A percentile compares a stretch with the other conserved stretches of the same genome.
These are phyloP conservation scores for Aspergillus haitiensis DNA, from an alignment of 495 filamentous ascomycete genomes.

Conservation along the genomic window DNA sequence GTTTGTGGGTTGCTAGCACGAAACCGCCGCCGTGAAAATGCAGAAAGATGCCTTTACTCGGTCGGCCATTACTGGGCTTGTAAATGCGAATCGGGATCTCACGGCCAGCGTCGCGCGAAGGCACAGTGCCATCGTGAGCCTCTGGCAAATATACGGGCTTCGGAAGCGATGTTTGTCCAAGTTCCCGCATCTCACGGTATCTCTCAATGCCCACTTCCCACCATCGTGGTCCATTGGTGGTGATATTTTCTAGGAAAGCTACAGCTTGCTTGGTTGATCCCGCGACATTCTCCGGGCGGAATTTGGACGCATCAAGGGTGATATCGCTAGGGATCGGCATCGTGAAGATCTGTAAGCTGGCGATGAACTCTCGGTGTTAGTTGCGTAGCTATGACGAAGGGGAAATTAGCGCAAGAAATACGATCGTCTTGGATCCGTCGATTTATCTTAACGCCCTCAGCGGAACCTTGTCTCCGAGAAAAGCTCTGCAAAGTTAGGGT, in stretches of 20 bases:
- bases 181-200: constrained; percentile 47
- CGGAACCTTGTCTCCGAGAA: too few species aligned
- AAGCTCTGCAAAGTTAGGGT: too few species aligned
- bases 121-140: constrained; percentile 39
- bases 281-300: constrained; percentile 17
- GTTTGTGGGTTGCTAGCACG: constrained; percentile 30
- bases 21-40: constrained; percentile 56
- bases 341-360: background rate
- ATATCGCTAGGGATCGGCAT: constrained; percentile 25
- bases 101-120: constrained; percentile 49
- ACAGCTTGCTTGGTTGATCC: constrained; percentile 20
- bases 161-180: constrained; percentile 45
- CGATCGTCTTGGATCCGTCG: too few species aligned
- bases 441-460: too few species aligned
- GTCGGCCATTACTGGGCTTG: constrained; percentile 40
- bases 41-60: constrained; percentile 43
- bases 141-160: constrained; percentile 37
- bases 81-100: constrained; percentile 51
- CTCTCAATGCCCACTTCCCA: constrained; percentile 26
- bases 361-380: too few species aligned
- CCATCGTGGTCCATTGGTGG: constrained; percentile 23
- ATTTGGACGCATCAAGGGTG: constrained; percentile 18
- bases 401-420: too few species aligned
- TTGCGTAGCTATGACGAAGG: too few species aligned
- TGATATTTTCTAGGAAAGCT: constrained; percentile 14